These are phyloP conservation scores for Helotiales sp. DNA, from an alignment of 2,329 filamentous ascomycete genomes.

Conservation along the genomic window DNA sequence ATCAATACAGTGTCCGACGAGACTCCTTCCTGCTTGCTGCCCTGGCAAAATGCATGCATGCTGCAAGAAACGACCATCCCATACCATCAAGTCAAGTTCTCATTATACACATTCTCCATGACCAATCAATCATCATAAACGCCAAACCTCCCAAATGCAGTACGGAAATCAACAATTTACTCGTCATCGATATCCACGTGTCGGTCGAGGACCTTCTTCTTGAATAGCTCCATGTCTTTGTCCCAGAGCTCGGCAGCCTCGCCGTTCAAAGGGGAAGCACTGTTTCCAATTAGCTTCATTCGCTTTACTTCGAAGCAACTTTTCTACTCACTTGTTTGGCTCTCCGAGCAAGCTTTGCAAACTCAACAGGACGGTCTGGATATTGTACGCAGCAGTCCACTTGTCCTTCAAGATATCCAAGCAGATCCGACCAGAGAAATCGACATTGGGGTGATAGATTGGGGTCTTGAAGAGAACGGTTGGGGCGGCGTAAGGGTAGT, in stretches of 20 bases:
- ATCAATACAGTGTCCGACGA: slow-evolving; percentile 28
- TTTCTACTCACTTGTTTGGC: slow-evolving; percentile 87
- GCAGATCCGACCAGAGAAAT: slow-evolving; percentile 96
- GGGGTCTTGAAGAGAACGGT: slow-evolving; percentile 97
- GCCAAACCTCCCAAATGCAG: slow-evolving; percentile 12
- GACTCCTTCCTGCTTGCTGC: slow-evolving; percentile 31
- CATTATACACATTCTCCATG: slow-evolving; percentile 33
- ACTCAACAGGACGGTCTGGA: slow-evolving; percentile 89
- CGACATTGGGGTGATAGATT: slow-evolving; percentile 98
- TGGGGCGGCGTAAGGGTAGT: slow-evolving; percentile 91
- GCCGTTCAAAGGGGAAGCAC: slow-evolving; percentile 91
- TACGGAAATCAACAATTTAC: slow-evolving; percentile 42
- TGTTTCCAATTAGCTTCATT: slow-evolving; percentile 47
- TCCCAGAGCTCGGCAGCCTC: slow-evolving; percentile 98
- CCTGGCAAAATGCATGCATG: slow-evolving; percentile 27
- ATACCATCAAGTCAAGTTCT: slow-evolving; percentile 21
- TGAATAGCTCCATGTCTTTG: slow-evolving; percentile 83
- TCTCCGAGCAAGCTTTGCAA: slow-evolving; percentile 94
- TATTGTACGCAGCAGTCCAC: slow-evolving; percentile 98
- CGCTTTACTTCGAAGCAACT: background rate
- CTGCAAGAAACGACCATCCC: slow-evolving; percentile 26
- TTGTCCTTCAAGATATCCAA: slow-evolving; percentile 98
- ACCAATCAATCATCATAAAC: slow-evolving; percentile 24
- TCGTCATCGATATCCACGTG: slow-evolving; percentile 70
- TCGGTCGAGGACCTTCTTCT: slow-evolving; percentile 70